phyloP scores from a whole-genome alignment of 2,329 filamentous ascomycete species.

The Aspergillus uvarum region DNA sequence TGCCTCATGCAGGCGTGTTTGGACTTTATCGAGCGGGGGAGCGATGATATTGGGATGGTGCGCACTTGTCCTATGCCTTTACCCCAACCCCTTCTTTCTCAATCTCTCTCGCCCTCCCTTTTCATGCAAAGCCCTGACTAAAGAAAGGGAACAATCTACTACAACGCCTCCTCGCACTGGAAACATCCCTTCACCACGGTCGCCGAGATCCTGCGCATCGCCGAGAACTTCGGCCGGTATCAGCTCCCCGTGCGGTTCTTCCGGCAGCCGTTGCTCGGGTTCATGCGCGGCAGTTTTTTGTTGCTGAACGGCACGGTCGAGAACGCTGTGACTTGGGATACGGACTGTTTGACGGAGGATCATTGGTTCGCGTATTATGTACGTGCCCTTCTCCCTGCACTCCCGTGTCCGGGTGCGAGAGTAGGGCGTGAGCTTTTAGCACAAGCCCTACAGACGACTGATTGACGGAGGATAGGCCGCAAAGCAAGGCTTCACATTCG shows the following conservation, averaged over 20 bases:
- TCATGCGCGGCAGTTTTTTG: background rate
- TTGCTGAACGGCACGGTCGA: constrained; percentile 5
- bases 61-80: too few relatives aligned
- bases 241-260: constrained; percentile 11
- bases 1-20: constrained; percentile 7
- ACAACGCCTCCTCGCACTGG: constrained; percentile 12
- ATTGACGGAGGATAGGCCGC: constrained; percentile 1
- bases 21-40: constrained; percentile 16
- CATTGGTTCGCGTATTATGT: constrained; percentile 10
- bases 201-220: constrained; percentile 11
- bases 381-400: too few relatives aligned
- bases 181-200: constrained; percentile 8
- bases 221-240: constrained; percentile 15
- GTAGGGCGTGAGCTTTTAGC: too few relatives aligned
- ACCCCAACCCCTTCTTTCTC: background rate
- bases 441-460: too few relatives aligned
- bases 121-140: background rate
- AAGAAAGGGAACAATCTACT: constrained; percentile 13
- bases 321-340: constrained; percentile 14
- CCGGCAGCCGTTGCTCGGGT: constrained; percentile 10
- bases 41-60: constrained; percentile 15
- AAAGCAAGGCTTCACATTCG: constrained; percentile 11
- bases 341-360: constrained; percentile 13
- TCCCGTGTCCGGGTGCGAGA: too few relatives aligned
- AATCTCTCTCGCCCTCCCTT: too few relatives aligned